A percentile compares a stretch with the other conserved stretches of the same genome.
Conservation (phyloP, 2,329 filamentous ascomycete species). For the Diaporthe citriasiana region DNA sequence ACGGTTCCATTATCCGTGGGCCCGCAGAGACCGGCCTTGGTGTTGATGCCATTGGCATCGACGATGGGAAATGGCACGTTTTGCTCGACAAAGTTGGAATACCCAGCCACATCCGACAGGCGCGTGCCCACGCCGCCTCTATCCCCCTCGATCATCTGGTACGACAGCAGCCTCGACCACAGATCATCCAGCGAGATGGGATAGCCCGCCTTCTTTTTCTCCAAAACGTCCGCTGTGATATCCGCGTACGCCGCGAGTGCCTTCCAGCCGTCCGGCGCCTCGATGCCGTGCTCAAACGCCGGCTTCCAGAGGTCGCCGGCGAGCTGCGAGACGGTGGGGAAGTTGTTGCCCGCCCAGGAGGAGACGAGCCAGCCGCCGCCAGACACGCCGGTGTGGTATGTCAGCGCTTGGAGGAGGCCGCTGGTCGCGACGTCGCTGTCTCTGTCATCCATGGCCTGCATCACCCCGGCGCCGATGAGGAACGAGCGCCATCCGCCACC, state of each 20-base stretch:
- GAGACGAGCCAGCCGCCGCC: constrained; percentile 28
- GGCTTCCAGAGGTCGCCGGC: constrained; percentile 16
- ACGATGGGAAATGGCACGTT: constrained; percentile 20
- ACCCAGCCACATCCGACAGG: constrained; percentile 10
- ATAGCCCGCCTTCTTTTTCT: constrained; percentile 22
- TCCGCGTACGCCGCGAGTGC: constrained; percentile 6
- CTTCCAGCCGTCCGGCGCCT: constrained; percentile 17
- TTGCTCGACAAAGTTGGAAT: not conserved
- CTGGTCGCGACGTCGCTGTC: constrained; percentile 10
- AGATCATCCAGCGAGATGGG: constrained; percentile 15
- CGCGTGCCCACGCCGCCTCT: not conserved
- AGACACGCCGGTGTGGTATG: constrained; percentile 30
- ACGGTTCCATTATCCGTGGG: constrained; percentile 13
- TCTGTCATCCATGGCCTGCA: constrained; percentile 27
- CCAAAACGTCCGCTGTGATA: not conserved
- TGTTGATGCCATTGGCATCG: constrained; percentile 22
- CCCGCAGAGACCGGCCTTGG: constrained; percentile 7
- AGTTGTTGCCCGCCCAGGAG: constrained; percentile 32
- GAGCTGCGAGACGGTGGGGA: constrained; percentile 13
- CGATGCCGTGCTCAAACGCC: constrained; percentile 13
- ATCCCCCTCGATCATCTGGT: constrained; percentile 25
- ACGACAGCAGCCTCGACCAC: constrained; percentile 32
- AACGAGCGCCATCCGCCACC: constrained; percentile 34
- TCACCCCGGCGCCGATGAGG: constrained; percentile 23
- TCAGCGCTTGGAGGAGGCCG: constrained; percentile 27